These are phyloP conservation scores for Conidiobolus incongruus DNA, from an alignment of 371 early-diverging fungal species.

Conservation along the genomic window DNA sequence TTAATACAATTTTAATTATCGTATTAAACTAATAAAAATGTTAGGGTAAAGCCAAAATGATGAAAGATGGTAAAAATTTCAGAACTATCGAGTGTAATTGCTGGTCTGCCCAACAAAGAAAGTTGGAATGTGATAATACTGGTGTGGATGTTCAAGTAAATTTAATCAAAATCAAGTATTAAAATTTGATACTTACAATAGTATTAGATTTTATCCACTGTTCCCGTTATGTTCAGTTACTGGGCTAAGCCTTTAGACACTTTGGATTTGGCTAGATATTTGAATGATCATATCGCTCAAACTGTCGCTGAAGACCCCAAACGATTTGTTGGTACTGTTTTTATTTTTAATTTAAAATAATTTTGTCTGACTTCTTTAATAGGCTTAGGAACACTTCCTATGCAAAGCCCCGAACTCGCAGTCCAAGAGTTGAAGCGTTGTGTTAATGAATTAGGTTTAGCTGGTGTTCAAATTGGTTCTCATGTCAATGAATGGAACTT, in stretches of 20 bases:
- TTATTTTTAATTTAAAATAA: not conserved
- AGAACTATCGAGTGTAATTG: slow-evolving; percentile 43
- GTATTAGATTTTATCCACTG: slow-evolving; percentile 31
- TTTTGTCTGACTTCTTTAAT: not conserved
- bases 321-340: slow-evolving; percentile 22
- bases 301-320: slow-evolving; percentile 32
- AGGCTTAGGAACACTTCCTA: slow-evolving; percentile 39
- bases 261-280: slow-evolving; percentile 22
- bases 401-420: slow-evolving; percentile 43
- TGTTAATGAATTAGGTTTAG: slow-evolving; percentile 32
- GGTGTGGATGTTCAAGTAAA: slow-evolving; percentile 37
- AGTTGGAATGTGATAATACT: slow-evolving; percentile 20
- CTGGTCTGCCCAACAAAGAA: slow-evolving; percentile 31
- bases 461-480: slow-evolving; percentile 45
- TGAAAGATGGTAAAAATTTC: slow-evolving; percentile 42
- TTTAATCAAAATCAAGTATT: no score
- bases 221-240: slow-evolving; percentile 50
- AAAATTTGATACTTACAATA: no score
- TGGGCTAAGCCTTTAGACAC: slow-evolving; percentile 27
- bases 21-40: not conserved
- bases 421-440: slow-evolving; percentile 38
- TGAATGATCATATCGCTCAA: slow-evolving; percentile 50
- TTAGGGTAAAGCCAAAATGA: slow-evolving; percentile 34
- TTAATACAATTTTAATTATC: not conserved
- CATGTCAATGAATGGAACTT: slow-evolving; percentile 50